Base-by-base conservation (phyloP, 2,329 filamentous ascomycete genomes). In the Lachnellula hyalina region DNA sequence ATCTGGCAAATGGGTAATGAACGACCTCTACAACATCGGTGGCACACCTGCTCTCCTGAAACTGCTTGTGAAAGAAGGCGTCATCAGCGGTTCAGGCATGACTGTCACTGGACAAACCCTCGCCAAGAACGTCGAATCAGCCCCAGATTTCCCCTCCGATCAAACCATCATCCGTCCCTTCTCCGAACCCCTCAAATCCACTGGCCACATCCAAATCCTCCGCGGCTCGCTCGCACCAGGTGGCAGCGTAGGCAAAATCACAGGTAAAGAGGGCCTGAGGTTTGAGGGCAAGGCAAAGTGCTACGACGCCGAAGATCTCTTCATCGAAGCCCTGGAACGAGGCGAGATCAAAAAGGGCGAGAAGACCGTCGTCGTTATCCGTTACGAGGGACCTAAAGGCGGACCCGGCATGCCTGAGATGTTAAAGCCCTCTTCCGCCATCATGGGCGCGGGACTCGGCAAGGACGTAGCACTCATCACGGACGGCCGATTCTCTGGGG, bases 351-450 rank as follows among this genome's bases (percentile, higher is more conserved):
- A 85, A 70, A 87, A 87, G 74, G 85, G 85, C 51, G 86, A 90
- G 67, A 90, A 89, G 73, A 87, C 83, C 0, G 86, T 90, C 41
- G 85, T 89, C 32, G 83, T 90, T 51, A 89, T 90, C 70, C 83
- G 86, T 45, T 89, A 89, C 69, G 84, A 86, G 65, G 86, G 86
- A 1, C 86, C 86, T 40, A 88, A 87, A 71, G 86, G 86, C 54
- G 85, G 85, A 2, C 86, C 86, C 1, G 86, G 86, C 55, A 89
- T 89, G 86, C 85, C 70, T 25, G 86, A 89, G 73, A 88, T 88
- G 84, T 71, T 89, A 64, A 89, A 89, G 70, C 85, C 86, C 48
- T 83, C 78, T 48, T 84, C 84, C 12, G 85, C 85, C 32, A 86
- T 89, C 68, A 89, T 89, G 85, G 86, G 86, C 17, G 84, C 84